Evolutionary conservation across 176 grass and related monocot genomes (phyloP), one percentile per base, ranked within the genome.

Genomic region (Pontederia paniculata): DNA sequence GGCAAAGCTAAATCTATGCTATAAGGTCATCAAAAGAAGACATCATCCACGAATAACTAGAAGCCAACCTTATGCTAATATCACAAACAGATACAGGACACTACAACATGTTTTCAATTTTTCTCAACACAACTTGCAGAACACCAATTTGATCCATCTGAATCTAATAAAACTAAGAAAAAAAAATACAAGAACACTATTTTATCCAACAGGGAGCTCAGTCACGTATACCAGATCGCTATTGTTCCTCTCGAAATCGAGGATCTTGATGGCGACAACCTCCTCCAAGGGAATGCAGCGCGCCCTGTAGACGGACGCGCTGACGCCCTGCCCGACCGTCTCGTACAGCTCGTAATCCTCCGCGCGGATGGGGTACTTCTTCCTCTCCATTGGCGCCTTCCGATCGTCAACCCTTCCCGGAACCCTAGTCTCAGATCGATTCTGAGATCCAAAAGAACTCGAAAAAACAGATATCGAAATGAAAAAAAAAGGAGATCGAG

Each of bases 261-360:
- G 74, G 55, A 98, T 73, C 80, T 98, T 98, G 72, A 98, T 82
- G 52, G 93, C 86, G 44, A 98, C 77, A 49, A 79, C 57, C 80
- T 98, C 80, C 10, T 67, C 25, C 12, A 91, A 65, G 12, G 93
- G 77, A 47, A 48, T 62, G 68, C 93, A 98, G 22, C 66, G 77
- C 41, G 86, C 80, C 20, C 93, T 86, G 71, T 88, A 86, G 10
- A 98, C 93, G 37, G 84, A 46, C 19, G 86, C 93, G 58, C 86
- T 91, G 74, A 73, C 83, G 11, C 93, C 93, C 73, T 91, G 82
- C 62, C 93, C 93, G 21, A 98, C 61, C 83, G 76, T 72, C 63
- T 98, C 93, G 57, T 72, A 84, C 53, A 98, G 65, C 80, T 88
- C 80, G 77, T 98, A 98, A 72, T 98, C 86, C 23, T 88, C 83